A percentile compares a stretch with the other conserved stretches of the same genome.
phyloP scores from a whole-genome alignment of 2,329 filamentous ascomycete genomes.

The Domatiomyces catenatus region DNA sequence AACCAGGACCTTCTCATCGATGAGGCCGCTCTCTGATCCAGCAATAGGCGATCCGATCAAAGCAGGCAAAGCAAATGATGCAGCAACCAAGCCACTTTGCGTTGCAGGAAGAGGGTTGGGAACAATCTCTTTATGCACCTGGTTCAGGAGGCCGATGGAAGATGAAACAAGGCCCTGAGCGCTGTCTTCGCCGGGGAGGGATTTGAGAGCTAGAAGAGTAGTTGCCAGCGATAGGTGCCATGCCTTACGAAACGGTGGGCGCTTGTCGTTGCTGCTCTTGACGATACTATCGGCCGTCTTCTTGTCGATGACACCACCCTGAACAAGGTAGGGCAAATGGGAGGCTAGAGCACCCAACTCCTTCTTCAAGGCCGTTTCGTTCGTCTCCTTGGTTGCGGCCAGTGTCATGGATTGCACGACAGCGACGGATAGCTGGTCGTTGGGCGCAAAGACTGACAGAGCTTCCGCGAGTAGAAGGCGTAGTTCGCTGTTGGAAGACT shows the following conservation, averaged over 20 bases:
- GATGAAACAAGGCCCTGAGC: constrained; percentile 33
- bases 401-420: constrained; percentile 51
- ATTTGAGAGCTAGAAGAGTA: constrained; percentile 8
- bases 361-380: constrained; percentile 63
- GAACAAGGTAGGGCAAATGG: constrained; percentile 48
- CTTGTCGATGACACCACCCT: constrained; percentile 49
- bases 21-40: constrained; percentile 3
- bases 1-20: constrained; percentile 23
- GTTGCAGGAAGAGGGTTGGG: constrained; percentile 63
- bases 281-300: constrained; percentile 52
- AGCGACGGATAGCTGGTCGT: constrained; percentile 47
- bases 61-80: constrained; percentile 44
- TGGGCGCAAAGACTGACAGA: constrained; percentile 49
- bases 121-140: constrained; percentile 61
- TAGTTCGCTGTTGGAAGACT: constrained; percentile 72
- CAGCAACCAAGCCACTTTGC: constrained; percentile 68
- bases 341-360: constrained; percentile 58
- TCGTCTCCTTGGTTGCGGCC: constrained; percentile 69
- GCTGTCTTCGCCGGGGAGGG: constrained; percentile 28
- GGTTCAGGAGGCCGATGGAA: constrained; percentile 35
- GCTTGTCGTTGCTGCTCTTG: constrained; percentile 79
- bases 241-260: constrained; percentile 55
- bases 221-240: constrained; percentile 48
- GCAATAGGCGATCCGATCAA: constrained; percentile 23
- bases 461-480: constrained; percentile 70